phyloP scores from a whole-genome alignment of 176 grass and related monocot genomes.

The Calamus simplicifolius region DNA sequence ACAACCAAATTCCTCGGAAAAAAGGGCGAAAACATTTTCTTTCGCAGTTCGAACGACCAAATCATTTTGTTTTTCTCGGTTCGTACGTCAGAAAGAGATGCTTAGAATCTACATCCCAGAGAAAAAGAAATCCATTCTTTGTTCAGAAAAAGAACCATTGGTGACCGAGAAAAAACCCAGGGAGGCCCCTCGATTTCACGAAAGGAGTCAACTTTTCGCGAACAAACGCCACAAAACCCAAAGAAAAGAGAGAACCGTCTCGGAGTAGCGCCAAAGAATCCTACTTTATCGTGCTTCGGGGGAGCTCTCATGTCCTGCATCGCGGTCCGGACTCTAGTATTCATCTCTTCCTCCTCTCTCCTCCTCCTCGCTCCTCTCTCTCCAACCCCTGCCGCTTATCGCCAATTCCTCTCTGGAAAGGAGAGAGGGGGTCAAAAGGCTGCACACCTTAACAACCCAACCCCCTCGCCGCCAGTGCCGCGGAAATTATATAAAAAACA shows the following conservation, averaged over 20 bases:
- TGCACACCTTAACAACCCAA: constrained; percentile 25
- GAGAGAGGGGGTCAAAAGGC: constrained; percentile 21
- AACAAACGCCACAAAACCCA: constrained; percentile 6
- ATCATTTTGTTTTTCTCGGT: too few species aligned
- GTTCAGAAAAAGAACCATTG: background rate
- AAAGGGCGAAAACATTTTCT: too few species aligned
- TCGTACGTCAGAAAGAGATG: too few species aligned
- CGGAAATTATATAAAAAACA: constrained; percentile 12
- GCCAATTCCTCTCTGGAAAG: constrained; percentile 18
- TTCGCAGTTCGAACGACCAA: too few species aligned
- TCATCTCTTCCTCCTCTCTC: constrained; percentile 22
- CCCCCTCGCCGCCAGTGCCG: constrained; percentile 6
- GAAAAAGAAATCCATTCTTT: too few species aligned
- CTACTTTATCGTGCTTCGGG: constrained; percentile 57
- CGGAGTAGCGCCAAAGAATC: constrained; percentile 23
- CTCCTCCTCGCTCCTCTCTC: background rate
- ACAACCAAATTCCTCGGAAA: too few species aligned
- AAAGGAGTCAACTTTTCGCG: constrained; percentile 21
- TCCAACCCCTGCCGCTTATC: constrained; percentile 1
- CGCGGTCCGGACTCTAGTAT: constrained; percentile 27
- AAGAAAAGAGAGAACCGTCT: constrained; percentile 18
- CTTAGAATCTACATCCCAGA: too few species aligned
- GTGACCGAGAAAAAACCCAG: background rate
- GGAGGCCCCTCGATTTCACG: constrained; percentile 29
- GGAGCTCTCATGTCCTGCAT: constrained; percentile 25